Evolutionary conservation across 345 rosid species (phyloP).

Genomic region (Raphanus raphanistrum): DNA sequence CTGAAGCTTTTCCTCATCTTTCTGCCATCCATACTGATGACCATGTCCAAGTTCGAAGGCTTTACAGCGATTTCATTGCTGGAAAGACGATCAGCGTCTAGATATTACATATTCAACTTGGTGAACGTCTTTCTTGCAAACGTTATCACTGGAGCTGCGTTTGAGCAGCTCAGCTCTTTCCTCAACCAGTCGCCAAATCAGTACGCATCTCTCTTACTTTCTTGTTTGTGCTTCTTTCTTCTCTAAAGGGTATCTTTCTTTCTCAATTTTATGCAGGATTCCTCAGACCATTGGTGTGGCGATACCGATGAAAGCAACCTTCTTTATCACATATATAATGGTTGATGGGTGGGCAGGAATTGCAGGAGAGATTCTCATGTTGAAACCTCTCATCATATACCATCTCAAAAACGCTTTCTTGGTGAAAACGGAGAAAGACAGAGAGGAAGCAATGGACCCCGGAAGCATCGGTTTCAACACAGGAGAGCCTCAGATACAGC

Average conservation of each 20-base stretch:
- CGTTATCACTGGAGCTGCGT: constrained; percentile 71
- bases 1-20: constrained; percentile 96
- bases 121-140: constrained; percentile 82
- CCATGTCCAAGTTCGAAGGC: constrained; percentile 97
- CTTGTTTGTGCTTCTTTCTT: background rate
- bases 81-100: constrained; percentile 88
- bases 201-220: constrained; percentile 45
- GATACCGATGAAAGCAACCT: constrained; percentile 87
- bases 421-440: constrained; percentile 94
- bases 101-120: constrained; percentile 76
- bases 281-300: constrained; percentile 86
- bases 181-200: constrained; percentile 60
- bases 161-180: constrained; percentile 73
- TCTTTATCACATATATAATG: constrained; percentile 94
- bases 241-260: background rate
- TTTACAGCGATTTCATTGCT: constrained; percentile 67
- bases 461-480: constrained; percentile 88
- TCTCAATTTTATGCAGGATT: constrained; percentile 46
- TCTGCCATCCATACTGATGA: constrained; percentile 88
- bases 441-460: constrained; percentile 90
- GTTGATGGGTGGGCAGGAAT: constrained; percentile 99
- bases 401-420: constrained; percentile 86
- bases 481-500: constrained; percentile 90
- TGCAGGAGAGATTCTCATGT: constrained; percentile 83
- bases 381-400: constrained; percentile 75